These are phyloP conservation scores for Daldinia grandis DNA, from an alignment of 495 filamentous ascomycete species.

Conservation along the genomic window DNA sequence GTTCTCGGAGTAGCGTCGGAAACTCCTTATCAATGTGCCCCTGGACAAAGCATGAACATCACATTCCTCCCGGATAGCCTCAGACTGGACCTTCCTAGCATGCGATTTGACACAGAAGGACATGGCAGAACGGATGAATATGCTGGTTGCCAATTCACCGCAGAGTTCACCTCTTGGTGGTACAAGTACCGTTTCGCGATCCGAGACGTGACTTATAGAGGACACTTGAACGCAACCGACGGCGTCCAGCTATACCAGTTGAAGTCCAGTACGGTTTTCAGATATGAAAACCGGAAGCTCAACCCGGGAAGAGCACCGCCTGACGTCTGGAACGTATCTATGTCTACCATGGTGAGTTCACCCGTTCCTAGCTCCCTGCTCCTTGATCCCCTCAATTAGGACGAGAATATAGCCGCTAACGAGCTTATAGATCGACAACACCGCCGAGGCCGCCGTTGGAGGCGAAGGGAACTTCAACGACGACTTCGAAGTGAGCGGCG, in stretches of 20 bases:
- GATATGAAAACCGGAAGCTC: constrained; percentile 33
- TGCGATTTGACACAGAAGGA: constrained; percentile 25
- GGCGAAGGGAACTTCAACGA: constrained; percentile 30
- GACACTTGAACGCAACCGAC: constrained; percentile 26
- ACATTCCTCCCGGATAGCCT: constrained; percentile 29
- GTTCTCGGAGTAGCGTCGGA: constrained; percentile 22
- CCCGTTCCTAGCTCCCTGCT: no score
- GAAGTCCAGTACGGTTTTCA: constrained; percentile 24
- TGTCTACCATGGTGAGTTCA: constrained; percentile 35
- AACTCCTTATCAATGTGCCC: constrained; percentile 27
- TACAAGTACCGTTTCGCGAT: constrained; percentile 38
- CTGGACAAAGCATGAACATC: constrained; percentile 29
- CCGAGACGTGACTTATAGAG: constrained; percentile 30
- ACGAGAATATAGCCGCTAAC: background rate
- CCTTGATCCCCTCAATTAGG: background rate
- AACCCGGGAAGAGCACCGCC: constrained; percentile 35
- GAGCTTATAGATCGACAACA: constrained; percentile 23
- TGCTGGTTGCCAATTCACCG: constrained; percentile 31
- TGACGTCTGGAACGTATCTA: constrained; percentile 38
- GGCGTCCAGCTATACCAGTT: constrained; percentile 33
- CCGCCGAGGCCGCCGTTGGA: constrained; percentile 16
- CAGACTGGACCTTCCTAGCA: constrained; percentile 22
- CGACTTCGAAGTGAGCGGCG: constrained; percentile 17
- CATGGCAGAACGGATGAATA: constrained; percentile 35
- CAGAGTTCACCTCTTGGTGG: constrained; percentile 35